These are phyloP conservation scores for Dryas alaskensis DNA, from an alignment of 306 rosid species.

Conservation along the genomic window DNA sequence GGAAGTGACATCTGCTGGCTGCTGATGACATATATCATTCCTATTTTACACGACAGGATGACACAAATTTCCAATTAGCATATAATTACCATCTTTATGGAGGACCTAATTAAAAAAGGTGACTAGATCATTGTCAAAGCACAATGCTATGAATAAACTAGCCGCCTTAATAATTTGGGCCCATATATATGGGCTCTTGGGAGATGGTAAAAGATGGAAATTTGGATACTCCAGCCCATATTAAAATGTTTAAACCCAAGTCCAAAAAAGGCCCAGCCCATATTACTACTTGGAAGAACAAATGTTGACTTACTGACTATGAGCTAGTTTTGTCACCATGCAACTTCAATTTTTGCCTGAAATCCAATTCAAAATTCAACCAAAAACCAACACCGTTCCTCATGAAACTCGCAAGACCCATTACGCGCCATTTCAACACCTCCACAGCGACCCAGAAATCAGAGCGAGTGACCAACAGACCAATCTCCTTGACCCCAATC, in stretches of 20 bases:
- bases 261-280: too few relatives aligned
- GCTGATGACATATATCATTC: too few relatives aligned
- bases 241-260: too few relatives aligned
- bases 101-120: not conserved
- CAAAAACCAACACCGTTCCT: not conserved
- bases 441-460: conserved; percentile 16
- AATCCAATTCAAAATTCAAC: not conserved
- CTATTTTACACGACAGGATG: not conserved
- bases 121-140: not conserved
- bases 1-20: not conserved
- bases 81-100: not conserved
- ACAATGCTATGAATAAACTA: not conserved
- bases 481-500: conserved; percentile 21
- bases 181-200: too few relatives aligned
- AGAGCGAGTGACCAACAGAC: conserved; percentile 6
- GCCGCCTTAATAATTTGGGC: not conserved
- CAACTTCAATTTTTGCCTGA: not conserved
- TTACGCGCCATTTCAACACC: conserved; percentile 25
- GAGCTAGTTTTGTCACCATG: not conserved
- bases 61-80: not conserved
- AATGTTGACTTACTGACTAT: too few relatives aligned
- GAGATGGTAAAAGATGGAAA: too few relatives aligned
- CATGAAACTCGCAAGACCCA: conserved; percentile 42
- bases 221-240: too few relatives aligned
- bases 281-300: too few relatives aligned